Percentiles rank a stretch among this genome's conserved stretches.
phyloP scores from a whole-genome alignment of 164 flowering plant genomes.

The Stephania cephalantha region DNA sequence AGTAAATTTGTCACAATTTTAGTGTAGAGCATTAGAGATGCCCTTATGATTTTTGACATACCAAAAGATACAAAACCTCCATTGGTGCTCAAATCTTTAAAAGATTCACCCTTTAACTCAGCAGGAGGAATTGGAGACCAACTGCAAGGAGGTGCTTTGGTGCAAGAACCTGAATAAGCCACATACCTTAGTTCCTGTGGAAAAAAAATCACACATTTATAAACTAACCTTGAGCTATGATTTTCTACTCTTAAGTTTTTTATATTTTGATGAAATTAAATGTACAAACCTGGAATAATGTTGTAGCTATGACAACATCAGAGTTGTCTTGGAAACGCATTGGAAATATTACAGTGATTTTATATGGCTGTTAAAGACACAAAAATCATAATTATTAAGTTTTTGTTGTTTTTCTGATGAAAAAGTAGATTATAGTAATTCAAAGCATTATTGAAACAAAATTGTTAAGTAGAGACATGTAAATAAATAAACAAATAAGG shows the following conservation, averaged over 20 bases:
- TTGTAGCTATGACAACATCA: conserved; percentile 69
- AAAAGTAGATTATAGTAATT: too few relatives aligned
- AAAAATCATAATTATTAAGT: neutral
- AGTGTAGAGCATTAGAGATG: too few relatives aligned
- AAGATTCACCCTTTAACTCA: conserved; percentile 69
- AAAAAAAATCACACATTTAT: neutral
- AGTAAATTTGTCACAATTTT: too few relatives aligned
- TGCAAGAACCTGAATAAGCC: conserved; percentile 43
- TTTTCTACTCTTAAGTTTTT: neutral
- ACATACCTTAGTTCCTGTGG: conserved; percentile 70
- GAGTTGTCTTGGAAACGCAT: conserved; percentile 74
- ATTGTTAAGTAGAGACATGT: too few relatives aligned
- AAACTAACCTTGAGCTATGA: neutral
- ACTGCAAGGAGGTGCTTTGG: conserved; percentile 64
- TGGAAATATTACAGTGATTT: conserved; percentile 60
- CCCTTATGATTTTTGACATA: conserved; percentile 13
- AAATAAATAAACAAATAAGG: too few relatives aligned
- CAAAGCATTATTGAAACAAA: too few relatives aligned
- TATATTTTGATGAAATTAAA: neutral
- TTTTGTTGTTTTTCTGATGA: too few relatives aligned
- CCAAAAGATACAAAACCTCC: conserved; percentile 91
- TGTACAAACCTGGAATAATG: conserved; percentile 70
- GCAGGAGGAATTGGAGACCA: conserved; percentile 95
- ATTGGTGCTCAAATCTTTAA: conserved; percentile 74
- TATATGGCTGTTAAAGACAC: conserved; percentile 43